These are phyloP conservation scores for Acanthochlamys bracteata DNA, from an alignment of 106 monocot species.

Conservation along the genomic window DNA sequence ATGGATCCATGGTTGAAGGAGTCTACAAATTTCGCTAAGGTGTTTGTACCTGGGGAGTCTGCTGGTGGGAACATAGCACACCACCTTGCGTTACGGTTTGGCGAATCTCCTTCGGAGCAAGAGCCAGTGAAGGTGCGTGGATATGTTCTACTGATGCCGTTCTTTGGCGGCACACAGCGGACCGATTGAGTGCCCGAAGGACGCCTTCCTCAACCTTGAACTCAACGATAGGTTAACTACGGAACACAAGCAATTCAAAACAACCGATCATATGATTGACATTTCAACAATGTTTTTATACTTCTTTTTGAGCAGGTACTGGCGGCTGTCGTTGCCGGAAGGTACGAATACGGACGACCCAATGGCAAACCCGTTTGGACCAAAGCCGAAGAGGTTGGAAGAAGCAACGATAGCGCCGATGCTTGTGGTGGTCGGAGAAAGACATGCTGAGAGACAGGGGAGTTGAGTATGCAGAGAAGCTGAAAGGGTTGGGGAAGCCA, in stretches of 20 bases:
- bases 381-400: conserved; percentile 11
- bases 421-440: conserved; percentile 55
- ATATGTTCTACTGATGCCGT: conserved; percentile 60
- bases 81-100: conserved; percentile 54
- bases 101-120: conserved; percentile 17
- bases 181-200: conserved; percentile 43
- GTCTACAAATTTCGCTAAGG: conserved; percentile 29
- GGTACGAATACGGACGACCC: conserved; percentile 46
- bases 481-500: conserved; percentile 44
- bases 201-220: conserved; percentile 44
- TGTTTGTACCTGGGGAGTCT: conserved; percentile 73
- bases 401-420: conserved; percentile 24
- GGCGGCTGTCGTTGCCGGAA: conserved; percentile 29
- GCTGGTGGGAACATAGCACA: conserved; percentile 80
- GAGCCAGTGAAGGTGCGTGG: conserved; percentile 40
- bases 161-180: conserved; percentile 52
- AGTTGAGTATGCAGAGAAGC: conserved; percentile 30
- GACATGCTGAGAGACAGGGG: conserved; percentile 43
- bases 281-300: background rate
- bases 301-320: background rate
- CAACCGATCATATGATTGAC: too few relatives aligned
- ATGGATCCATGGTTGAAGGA: conserved; percentile 38
- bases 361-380: conserved; percentile 41
- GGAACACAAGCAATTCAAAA: too few relatives aligned
- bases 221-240: conserved; percentile 39